Evolutionary conservation across 345 rosid species (phyloP).

Genomic region (Chamaenerion angustifolium): DNA sequence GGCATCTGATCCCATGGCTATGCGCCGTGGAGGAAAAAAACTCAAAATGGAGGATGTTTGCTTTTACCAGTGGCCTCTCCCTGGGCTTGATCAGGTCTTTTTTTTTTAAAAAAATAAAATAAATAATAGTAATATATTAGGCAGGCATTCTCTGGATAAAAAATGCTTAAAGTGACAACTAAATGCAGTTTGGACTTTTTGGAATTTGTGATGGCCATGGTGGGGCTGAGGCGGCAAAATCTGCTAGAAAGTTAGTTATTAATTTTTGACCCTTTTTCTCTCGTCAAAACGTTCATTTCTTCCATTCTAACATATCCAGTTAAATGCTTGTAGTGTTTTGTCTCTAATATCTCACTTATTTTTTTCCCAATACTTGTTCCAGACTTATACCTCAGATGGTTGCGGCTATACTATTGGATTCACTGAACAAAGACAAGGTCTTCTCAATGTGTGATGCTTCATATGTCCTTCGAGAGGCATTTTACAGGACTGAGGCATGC

Average conservation of each 20-base stretch:
- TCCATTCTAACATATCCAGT: too few relatives aligned
- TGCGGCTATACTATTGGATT: slow-evolving; percentile 58
- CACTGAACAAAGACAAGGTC: slow-evolving; percentile 52
- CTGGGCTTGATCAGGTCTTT: slow-evolving; percentile 61
- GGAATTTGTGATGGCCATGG: slow-evolving; percentile 98
- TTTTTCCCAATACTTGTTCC: slow-evolving; percentile 8
- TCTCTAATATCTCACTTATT: background rate
- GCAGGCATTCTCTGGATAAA: slow-evolving; percentile 1
- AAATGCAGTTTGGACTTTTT: slow-evolving; percentile 81
- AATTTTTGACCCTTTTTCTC: slow-evolving; percentile 10
- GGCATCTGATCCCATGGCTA: slow-evolving; percentile 92
- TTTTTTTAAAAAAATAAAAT: too few relatives aligned
- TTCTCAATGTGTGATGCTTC: slow-evolving; percentile 65
- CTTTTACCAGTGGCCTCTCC: slow-evolving; percentile 88
- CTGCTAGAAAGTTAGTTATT: slow-evolving; percentile 80
- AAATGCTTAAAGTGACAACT: background rate
- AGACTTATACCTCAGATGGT: slow-evolving; percentile 75
- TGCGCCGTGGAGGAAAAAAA: slow-evolving; percentile 85
- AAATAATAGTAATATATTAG: too few relatives aligned
- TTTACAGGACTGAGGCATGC: slow-evolving; percentile 71
- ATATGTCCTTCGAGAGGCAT: slow-evolving; percentile 61
- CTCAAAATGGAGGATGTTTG: slow-evolving; percentile 94
- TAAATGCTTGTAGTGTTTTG: too few relatives aligned
- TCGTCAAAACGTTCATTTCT: background rate
- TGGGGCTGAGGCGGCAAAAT: slow-evolving; percentile 75